These are phyloP conservation scores for Nicotiana knightiana DNA, from an alignment of 257 asterid genomes.

Conservation along the genomic window DNA sequence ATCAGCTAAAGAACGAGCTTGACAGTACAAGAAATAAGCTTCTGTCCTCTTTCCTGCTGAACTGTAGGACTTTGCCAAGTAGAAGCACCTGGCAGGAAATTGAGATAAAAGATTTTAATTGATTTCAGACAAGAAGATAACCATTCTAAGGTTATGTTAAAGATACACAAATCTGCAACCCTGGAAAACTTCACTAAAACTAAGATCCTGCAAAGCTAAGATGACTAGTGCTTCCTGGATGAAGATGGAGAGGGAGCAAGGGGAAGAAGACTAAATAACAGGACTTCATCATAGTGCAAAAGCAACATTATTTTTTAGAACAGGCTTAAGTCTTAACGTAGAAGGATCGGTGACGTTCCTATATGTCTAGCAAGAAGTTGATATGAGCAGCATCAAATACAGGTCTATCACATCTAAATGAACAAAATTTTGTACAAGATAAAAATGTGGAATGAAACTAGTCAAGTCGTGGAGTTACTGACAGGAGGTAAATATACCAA, in stretches of 20 bases:
- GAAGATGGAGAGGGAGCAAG: neutral
- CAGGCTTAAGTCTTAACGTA: neutral
- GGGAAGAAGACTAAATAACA: neutral
- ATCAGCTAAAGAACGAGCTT: conserved; percentile 64
- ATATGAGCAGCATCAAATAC: neutral
- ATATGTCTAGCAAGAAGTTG: neutral
- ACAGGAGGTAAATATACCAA: neutral
- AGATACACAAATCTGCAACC: neutral
- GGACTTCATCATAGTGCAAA: neutral
- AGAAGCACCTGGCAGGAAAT: conserved; percentile 73
- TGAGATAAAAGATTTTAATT: conserved; percentile 12
- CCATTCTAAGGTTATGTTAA: neutral
- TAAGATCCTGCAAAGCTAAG: neutral
- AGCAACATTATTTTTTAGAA: neutral
- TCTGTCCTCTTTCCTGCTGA: conserved; percentile 88
- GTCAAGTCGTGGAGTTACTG: neutral
- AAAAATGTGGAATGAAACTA: neutral
- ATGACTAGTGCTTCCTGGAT: neutral
- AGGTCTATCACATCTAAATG: neutral
- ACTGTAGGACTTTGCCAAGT: conserved; percentile 93
- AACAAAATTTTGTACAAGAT: neutral
- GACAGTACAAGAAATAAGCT: conserved; percentile 74
- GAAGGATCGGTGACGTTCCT: neutral
- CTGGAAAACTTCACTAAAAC: neutral
- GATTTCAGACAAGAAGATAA: neutral